phyloP scores from a whole-genome alignment of 192 early-diverging fungal genomes.

The Gonapodya prolifera region DNA sequence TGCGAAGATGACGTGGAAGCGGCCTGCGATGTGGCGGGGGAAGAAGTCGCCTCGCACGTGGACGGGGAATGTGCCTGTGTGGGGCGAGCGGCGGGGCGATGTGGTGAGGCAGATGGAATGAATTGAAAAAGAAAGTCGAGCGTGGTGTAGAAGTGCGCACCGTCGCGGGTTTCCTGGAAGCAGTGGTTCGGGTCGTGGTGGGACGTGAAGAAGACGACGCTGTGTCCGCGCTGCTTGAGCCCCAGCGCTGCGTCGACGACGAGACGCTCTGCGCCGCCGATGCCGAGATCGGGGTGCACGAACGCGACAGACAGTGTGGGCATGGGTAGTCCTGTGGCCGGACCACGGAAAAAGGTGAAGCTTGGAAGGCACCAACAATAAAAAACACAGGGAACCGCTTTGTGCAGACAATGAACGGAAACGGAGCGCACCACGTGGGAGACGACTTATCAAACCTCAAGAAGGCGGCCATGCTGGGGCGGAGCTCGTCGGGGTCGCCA shows the following conservation, averaged over 20 bases:
- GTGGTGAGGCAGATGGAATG: background rate
- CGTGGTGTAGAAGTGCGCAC: conserved; percentile 18
- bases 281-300: conserved; percentile 88
- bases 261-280: conserved; percentile 88
- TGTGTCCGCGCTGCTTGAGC: conserved; percentile 65
- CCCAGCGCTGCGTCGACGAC: conserved; percentile 84
- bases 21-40: conserved; percentile 56
- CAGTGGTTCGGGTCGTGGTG: conserved; percentile 80
- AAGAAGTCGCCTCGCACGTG: conserved; percentile 54
- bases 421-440: background rate
- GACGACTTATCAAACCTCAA: background rate
- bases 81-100: background rate
- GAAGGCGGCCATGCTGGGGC: background rate
- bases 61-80: conserved; percentile 61
- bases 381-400: no score
- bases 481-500: background rate
- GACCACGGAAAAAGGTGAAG: no score
- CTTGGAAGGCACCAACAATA: no score
- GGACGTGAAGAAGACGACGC: conserved; percentile 72
- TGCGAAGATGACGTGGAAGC: conserved; percentile 69
- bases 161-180: conserved; percentile 84
- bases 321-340: no score
- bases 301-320: conserved; percentile 26
- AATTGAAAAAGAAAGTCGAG: no score
- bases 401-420: background rate